Conservation (phyloP, 257 asterid species). For the Hygrophila difformis region DNA sequence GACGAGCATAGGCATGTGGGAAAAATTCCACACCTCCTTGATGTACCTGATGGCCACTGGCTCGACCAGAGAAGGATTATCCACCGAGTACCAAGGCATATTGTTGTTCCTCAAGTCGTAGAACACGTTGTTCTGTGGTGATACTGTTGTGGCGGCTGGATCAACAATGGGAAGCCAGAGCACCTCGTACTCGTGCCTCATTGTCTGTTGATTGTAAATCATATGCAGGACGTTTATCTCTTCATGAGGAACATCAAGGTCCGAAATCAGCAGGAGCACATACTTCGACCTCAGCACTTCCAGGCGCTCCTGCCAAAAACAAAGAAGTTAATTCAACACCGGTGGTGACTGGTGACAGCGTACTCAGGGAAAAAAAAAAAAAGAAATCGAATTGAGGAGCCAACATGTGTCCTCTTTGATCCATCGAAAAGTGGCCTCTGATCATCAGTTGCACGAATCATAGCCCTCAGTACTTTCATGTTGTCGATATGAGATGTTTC, state of each 20-base stretch:
- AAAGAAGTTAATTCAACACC: neutral
- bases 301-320: slow-evolving; percentile 38
- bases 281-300: slow-evolving; percentile 55
- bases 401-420: slow-evolving; percentile 23
- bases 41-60: slow-evolving; percentile 54
- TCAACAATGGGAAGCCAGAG: slow-evolving; percentile 79
- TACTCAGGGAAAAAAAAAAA: too few relatives aligned
- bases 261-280: slow-evolving; percentile 65
- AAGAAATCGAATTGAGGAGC: neutral
- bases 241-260: slow-evolving; percentile 55
- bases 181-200: slow-evolving; percentile 60
- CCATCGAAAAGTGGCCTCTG: slow-evolving; percentile 41
- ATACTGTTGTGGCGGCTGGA: slow-evolving; percentile 17
- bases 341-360: neutral
- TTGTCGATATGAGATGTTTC: slow-evolving; percentile 44
- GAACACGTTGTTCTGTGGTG: slow-evolving; percentile 25
- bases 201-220: slow-evolving; percentile 44
- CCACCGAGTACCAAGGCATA: slow-evolving; percentile 90
- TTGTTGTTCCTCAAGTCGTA: slow-evolving; percentile 28
- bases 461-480: slow-evolving; percentile 35
- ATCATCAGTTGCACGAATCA: slow-evolving; percentile 32
- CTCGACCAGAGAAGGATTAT: slow-evolving; percentile 52
- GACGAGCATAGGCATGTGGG: slow-evolving; percentile 64
- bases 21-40: slow-evolving; percentile 45
- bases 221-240: slow-evolving; percentile 68